Evolutionary conservation across 164 flowering plant species (phyloP).

Genomic region (Macadamia tetraphylla): DNA sequence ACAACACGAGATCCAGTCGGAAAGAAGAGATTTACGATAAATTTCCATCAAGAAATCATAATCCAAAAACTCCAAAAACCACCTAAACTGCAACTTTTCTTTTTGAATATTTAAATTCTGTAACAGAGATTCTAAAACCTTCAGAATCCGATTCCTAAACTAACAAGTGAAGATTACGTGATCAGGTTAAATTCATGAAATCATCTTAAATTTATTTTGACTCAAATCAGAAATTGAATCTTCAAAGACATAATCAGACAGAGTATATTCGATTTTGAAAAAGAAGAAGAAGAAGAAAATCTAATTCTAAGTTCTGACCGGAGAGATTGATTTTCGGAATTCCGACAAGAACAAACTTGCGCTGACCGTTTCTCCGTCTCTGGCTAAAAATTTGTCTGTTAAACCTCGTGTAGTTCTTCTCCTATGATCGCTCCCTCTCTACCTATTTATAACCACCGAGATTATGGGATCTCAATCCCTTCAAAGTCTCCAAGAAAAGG

Average conservation of each 20-base stretch:
- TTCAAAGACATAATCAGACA: too few species aligned
- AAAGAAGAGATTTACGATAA: neutral
- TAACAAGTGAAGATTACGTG: neutral
- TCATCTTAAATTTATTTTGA: neutral
- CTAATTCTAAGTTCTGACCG: neutral
- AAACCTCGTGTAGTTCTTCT: neutral
- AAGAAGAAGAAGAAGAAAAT: neutral
- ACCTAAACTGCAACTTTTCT: neutral
- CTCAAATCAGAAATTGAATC: neutral
- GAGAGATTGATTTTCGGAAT: neutral
- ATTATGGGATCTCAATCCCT: slow-evolving; percentile 16
- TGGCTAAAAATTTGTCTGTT: neutral
- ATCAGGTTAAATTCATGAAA: neutral
- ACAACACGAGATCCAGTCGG: neutral
- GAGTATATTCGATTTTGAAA: neutral
- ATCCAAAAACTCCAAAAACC: neutral
- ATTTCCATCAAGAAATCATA: neutral
- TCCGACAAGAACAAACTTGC: neutral
- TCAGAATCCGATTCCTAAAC: neutral
- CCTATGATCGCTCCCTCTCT: neutral
- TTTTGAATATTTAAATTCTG: neutral
- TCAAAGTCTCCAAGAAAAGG: neutral
- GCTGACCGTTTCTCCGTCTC: neutral
- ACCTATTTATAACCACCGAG: slow-evolving; percentile 13
- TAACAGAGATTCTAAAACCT: neutral